These are phyloP conservation scores for Podaxis carcinomalis DNA, from an alignment of 768 basidiomycete genomes.

Conservation along the genomic window DNA sequence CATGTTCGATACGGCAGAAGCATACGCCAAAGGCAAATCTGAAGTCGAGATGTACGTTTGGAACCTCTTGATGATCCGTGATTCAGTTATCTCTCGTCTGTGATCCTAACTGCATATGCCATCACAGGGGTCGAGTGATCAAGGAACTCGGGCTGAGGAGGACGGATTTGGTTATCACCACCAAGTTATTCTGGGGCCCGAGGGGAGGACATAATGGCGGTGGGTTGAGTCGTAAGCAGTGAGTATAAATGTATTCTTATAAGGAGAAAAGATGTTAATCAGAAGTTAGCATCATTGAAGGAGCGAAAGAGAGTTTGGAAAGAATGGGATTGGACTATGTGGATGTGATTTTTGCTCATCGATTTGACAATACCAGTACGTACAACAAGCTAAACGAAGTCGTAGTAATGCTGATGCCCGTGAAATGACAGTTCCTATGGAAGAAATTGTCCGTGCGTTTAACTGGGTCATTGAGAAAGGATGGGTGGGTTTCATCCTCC, in stretches of 20 bases:
- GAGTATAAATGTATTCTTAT: conserved; percentile 18
- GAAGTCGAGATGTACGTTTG: conserved; percentile 65
- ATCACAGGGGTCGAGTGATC: conserved; percentile 59
- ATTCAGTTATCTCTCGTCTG: background rate
- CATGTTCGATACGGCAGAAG: conserved; percentile 71
- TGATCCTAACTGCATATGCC: background rate
- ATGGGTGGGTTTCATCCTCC: conserved; percentile 38
- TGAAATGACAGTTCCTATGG: conserved; percentile 47
- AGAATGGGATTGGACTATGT: conserved; percentile 75
- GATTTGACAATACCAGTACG: conserved; percentile 50
- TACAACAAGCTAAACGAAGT: background rate
- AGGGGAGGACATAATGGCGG: conserved; percentile 52
- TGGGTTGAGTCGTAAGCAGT: conserved; percentile 60
- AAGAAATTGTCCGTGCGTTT: conserved; percentile 80
- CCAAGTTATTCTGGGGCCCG: conserved; percentile 77
- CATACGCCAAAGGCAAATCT: conserved; percentile 60
- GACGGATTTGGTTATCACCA: conserved; percentile 70
- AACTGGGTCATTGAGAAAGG: conserved; percentile 73
- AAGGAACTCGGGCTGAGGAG: conserved; percentile 66
- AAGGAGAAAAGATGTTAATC: background rate
- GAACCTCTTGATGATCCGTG: background rate
- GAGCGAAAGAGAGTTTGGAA: conserved; percentile 58
- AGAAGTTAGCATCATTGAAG: conserved; percentile 62
- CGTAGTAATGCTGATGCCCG: background rate
- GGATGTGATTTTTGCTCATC: conserved; percentile 70